Evolutionary conservation across 1,284 basidiomycete genomes (phyloP), one percentile per base, ranked within the genome.

Genomic region (Microbotryum saponariae): DNA sequence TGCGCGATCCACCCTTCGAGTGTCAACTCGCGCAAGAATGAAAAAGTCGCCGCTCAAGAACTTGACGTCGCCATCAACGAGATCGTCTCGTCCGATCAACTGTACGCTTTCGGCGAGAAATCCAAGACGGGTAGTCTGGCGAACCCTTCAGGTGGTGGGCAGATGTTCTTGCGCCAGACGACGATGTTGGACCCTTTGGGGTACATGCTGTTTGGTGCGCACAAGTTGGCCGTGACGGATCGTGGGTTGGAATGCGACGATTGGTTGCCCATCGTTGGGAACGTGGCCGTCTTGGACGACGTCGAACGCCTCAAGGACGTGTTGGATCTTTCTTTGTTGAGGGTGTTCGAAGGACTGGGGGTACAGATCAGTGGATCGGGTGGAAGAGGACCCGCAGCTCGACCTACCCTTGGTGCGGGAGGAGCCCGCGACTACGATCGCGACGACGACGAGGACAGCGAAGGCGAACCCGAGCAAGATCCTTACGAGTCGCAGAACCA

Each of bases 151-250:
- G 79, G 80, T 27, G 66, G 60, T 51, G 78, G 84, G 0, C 83
- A 85, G 70, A 89, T 82, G 60, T 87, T 82, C 75, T 78, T 97
- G 44, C 82, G 92, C 52, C 84, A 81, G 31, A 89, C 88, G n/a
- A 91, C 90, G 10, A 63, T 58, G 63, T 55, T 63, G 49, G 92
- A 97, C 75, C 88, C 89, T 10, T 80, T 97, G 79, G 87, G 88
- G 1, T 96, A 92, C 74, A 83, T 96, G 77, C 81, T 97, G 12
- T 97, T 97, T 70, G 93, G 93, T 16, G 91, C 91, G 0, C 85
- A 89, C 74, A 82, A 86, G 59, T 81, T 92, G 49, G 67, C 31
- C 51, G 70, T 54, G 49, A 69, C 46, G 70, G 73, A 60, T 8
- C 42, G 48, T n/a, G 69, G 70, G 20, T 61, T 71, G 55, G 85